Evolutionary conservation across 2,329 filamentous ascomycete genomes (phyloP), one percentile per base, ranked within the genome.

Genomic region (Hymenoscyphus infarciens): DNA sequence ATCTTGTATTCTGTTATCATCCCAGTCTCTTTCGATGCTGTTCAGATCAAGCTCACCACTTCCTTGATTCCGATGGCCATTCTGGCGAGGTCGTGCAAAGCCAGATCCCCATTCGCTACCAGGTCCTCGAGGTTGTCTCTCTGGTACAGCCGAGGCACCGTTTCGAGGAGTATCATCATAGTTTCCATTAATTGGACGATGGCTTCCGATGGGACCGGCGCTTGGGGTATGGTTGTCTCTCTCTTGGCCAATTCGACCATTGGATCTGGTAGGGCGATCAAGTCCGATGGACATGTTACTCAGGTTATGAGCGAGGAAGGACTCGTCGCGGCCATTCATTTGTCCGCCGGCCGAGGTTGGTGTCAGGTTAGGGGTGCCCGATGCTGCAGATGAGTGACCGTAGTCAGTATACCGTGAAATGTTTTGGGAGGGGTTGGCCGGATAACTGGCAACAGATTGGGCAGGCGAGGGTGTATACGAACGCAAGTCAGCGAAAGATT

Each of bases 391-490:
- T 54, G 81, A 80, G 68, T 87, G 83, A 63, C 85, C 69, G 60
- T 72, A 69, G 58, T 83, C 83, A 66, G 73, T 69, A 67, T 87
- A 83, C 61, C 86, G 82, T 55, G 84, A 79, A 61, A 87, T 83
- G 69, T 87, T 87, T 66, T 83, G 82, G 71, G 81, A 81, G 57
- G 91, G 79, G 64, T 83, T 84, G 67, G 86, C 85, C 61, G 91
- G 87, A 74, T 96, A 97, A 79, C 92, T 96, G 5, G 91, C 91
- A 19, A 91, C 92, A 13, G 95, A 97, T 7, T 89, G 88, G 2
- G 91, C 94, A 5, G 95, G 94, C 70, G 94, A 98, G 11, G 94
- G 94, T 16, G 93, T 97, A 78, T 96, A 97, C 1, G 93, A 96
- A 67, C 94, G 90, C 67, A 99, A 80, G 74, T 99, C 95, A 39